A percentile compares a stretch with the other conserved stretches of the same genome.
Evolutionary conservation across 2,329 filamentous ascomycete genomes (phyloP).

Genomic region (Ramularia endophylla): DNA sequence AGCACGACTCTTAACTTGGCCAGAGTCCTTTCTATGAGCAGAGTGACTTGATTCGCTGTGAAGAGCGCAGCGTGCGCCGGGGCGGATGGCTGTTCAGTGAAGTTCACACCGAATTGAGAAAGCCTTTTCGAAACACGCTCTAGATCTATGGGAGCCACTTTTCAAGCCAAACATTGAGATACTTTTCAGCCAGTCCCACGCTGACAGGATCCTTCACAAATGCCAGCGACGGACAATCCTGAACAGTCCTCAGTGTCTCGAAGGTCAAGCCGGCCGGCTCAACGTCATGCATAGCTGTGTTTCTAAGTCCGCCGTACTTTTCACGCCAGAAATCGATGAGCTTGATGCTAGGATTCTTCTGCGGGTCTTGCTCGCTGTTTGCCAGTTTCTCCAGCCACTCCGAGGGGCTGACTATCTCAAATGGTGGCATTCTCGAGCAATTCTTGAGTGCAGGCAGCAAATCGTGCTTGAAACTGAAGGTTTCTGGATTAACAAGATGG

Average conservation of each 20-base stretch:
- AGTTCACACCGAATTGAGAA: too few species aligned
- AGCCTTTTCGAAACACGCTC: too few species aligned
- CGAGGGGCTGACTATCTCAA: conserved; percentile 17
- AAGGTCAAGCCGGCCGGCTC: conserved; percentile 6
- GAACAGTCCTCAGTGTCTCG: conserved; percentile 7
- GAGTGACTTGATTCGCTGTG: too few species aligned
- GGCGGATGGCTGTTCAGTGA: too few species aligned
- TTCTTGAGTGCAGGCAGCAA: conserved; percentile 19
- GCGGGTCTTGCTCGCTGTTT: conserved; percentile 14
- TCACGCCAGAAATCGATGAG: conserved; percentile 24
- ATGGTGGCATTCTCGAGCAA: conserved; percentile 14
- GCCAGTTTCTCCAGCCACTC: conserved; percentile 14
- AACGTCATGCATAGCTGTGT: not conserved
- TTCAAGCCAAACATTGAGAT: conserved; percentile 10
- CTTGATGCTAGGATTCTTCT: conserved; percentile 26
- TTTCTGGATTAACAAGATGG: conserved; percentile 32
- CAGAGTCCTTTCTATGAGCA: too few species aligned
- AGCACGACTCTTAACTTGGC: too few species aligned
- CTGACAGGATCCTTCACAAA: conserved; percentile 6
- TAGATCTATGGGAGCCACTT: conserved; percentile 7
- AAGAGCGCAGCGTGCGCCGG: too few species aligned
- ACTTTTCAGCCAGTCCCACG: conserved; percentile 7
- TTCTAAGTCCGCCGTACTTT: conserved; percentile 8
- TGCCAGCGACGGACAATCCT: conserved; percentile 6
- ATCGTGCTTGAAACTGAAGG: conserved; percentile 18